phyloP scores from a whole-genome alignment of 2,329 filamentous ascomycete genomes.

The Trichophyton rubrum region DNA sequence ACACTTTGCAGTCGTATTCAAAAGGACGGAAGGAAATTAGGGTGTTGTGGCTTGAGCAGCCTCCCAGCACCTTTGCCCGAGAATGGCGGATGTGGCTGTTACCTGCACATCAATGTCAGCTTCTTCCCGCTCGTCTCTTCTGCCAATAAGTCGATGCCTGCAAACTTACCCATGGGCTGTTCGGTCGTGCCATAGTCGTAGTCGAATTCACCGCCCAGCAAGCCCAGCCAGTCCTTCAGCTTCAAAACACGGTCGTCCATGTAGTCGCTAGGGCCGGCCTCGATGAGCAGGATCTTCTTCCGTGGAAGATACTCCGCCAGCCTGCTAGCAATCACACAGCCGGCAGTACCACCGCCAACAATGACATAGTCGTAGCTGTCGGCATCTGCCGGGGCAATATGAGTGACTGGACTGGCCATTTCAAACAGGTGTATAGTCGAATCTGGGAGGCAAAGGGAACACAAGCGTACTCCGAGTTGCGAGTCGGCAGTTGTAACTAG shows the following conservation, averaged over 20 bases:
- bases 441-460: background rate
- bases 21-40: conserved; percentile 87
- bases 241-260: conserved; percentile 77
- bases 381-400: conserved; percentile 51
- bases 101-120: conserved; percentile 36
- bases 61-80: conserved; percentile 80
- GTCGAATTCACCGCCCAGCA: conserved; percentile 78
- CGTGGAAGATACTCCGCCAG: conserved; percentile 72
- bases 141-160: background rate
- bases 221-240: conserved; percentile 71
- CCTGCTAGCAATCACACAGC: conserved; percentile 70
- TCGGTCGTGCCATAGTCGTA: conserved; percentile 84
- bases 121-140: background rate
- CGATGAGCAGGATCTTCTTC: conserved; percentile 69
- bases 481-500: no score
- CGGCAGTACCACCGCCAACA: conserved; percentile 73
- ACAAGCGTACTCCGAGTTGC: no score
- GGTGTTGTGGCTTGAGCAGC: conserved; percentile 89
- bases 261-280: conserved; percentile 80
- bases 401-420: conserved; percentile 44
- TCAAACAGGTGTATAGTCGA: background rate
- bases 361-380: conserved; percentile 72
- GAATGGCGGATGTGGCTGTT: conserved; percentile 90
- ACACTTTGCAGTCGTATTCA: conserved; percentile 73
- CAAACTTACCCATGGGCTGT: conserved; percentile 56